Conservation (phyloP, 2,329 filamentous ascomycete species). For the Exophiala dermatitidis region DNA sequence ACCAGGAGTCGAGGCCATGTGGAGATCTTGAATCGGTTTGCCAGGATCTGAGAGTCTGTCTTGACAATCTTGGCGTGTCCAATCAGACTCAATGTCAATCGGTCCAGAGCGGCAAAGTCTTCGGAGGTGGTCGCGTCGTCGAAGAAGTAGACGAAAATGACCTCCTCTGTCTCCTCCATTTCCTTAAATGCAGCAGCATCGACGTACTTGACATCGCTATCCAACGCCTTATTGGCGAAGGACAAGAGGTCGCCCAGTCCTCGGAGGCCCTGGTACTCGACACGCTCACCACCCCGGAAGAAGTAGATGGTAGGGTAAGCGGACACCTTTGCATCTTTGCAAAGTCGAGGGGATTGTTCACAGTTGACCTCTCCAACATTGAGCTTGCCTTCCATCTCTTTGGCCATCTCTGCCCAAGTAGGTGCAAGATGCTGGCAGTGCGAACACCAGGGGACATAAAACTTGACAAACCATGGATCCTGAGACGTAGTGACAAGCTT, state of each 20-base stretch:
- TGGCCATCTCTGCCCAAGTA: constrained; percentile 80
- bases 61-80: constrained; percentile 90
- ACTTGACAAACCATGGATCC: constrained; percentile 97
- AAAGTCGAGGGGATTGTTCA: constrained; percentile 75
- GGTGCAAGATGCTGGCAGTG: constrained; percentile 92
- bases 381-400: constrained; percentile 80
- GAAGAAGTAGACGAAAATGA: constrained; percentile 96
- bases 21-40: constrained; percentile 83
- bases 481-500: constrained; percentile 74
- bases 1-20: constrained; percentile 94
- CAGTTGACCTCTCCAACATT: constrained; percentile 97
- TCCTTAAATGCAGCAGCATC: constrained; percentile 67
- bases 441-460: constrained; percentile 94
- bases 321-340: constrained; percentile 75
- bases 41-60: constrained; percentile 69
- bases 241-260: constrained; percentile 83
- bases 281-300: constrained; percentile 83
- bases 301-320: constrained; percentile 87
- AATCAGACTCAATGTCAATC: constrained; percentile 78
- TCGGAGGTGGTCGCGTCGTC: constrained; percentile 89
- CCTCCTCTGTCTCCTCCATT: constrained; percentile 86
- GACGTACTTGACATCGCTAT: constrained; percentile 72
- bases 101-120: constrained; percentile 82
- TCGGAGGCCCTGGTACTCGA: constrained; percentile 87
- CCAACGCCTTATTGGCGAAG: constrained; percentile 80